A percentile compares a stretch with the other conserved stretches of the same genome.
Conservation (phyloP, 2,329 filamentous ascomycete species). For the Botrytis elliptica region DNA sequence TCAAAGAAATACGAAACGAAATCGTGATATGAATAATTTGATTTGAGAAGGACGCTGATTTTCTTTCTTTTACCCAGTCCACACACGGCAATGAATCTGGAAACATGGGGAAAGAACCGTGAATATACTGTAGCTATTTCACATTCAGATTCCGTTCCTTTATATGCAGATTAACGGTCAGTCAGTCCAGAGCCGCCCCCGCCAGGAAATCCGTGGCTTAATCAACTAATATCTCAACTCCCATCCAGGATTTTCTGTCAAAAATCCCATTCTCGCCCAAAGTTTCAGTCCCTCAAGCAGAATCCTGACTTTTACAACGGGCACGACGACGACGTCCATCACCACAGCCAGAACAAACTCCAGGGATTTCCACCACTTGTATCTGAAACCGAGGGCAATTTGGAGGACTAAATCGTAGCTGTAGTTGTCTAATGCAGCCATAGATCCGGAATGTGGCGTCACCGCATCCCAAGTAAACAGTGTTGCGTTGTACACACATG, state of each 20-base stretch:
- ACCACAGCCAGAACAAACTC: neutral
- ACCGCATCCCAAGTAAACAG: neutral
- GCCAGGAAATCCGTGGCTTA: neutral
- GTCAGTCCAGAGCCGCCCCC: neutral
- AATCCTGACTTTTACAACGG: neutral
- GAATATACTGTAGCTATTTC: accelerated
- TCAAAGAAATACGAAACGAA: neutral
- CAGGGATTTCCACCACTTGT: neutral
- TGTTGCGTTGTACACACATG: neutral
- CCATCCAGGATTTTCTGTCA: neutral
- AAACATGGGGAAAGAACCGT: neutral
- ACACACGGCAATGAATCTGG: too few species aligned
- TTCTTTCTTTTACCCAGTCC: too few species aligned
- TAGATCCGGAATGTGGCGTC: neutral
- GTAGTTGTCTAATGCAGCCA: neutral
- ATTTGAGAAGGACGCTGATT: neutral
- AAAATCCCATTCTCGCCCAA: neutral
- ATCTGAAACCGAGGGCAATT: neutral
- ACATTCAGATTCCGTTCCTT: neutral
- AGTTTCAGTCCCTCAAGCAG: neutral
- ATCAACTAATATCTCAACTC: neutral
- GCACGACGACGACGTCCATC: neutral
- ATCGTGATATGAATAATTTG: neutral
- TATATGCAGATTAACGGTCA: neutral
- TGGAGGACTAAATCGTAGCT: neutral